Evolutionary conservation across 2,329 filamentous ascomycete genomes (phyloP).

Genomic region (Capronia americana): DNA sequence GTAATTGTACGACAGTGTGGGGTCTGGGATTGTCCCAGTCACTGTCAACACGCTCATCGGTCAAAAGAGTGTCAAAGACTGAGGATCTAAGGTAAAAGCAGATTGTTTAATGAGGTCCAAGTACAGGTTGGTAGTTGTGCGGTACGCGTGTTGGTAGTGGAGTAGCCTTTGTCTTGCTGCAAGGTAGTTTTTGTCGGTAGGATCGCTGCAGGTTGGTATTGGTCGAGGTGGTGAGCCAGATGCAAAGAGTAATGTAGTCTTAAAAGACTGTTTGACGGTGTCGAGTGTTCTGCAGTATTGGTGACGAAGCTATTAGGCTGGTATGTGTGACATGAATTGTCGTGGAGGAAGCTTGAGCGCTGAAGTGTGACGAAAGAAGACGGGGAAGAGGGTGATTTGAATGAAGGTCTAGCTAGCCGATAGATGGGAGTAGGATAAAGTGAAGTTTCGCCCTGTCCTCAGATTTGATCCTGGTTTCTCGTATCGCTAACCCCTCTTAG

Average conservation of each 20-base stretch:
- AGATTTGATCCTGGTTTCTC: conserved; percentile 12
- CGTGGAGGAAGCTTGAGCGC: not conserved
- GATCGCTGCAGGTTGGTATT: conserved; percentile 1
- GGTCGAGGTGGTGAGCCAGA: conserved; percentile 8
- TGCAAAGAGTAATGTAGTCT: conserved; percentile 2
- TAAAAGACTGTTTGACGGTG: not conserved
- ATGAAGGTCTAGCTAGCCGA: conserved; percentile 20
- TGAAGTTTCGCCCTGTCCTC: conserved; percentile 13
- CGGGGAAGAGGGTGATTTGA: conserved; percentile 14
- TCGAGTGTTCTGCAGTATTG: not conserved
- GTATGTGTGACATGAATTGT: not conserved
- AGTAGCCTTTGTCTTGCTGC: conserved; percentile 2
- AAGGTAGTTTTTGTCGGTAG: not conserved
- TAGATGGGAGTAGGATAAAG: conserved; percentile 3
- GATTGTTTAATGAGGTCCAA: not conserved
- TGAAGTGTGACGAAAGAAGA: conserved; percentile 19
- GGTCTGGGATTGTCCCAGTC: conserved; percentile 38
- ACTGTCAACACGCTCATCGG: conserved; percentile 40
- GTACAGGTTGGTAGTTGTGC: not conserved
- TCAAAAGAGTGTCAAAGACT: not conserved
- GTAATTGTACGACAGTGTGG: conserved; percentile 33
- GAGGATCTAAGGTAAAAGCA: not conserved
- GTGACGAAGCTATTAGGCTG: not conserved
- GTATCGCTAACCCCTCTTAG: conserved; percentile 13
- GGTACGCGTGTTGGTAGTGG: conserved; percentile 3